Evolutionary conservation across 2,329 filamentous ascomycete genomes (phyloP).

Genomic region (Periconia macrospinosa): DNA sequence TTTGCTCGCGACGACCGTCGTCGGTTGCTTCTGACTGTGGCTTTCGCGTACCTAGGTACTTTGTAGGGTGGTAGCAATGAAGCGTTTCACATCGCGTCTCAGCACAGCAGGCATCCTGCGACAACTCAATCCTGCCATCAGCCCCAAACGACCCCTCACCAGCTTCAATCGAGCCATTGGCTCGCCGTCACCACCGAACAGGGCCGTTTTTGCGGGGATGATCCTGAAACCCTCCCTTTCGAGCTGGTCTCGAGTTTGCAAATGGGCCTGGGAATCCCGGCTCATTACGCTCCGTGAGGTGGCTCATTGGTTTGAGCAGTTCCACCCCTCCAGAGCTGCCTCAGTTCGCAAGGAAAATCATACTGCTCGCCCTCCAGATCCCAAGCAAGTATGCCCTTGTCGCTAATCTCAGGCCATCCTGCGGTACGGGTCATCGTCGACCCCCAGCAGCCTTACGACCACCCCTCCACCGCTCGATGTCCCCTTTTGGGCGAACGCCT

Average conservation of each 20-base stretch:
- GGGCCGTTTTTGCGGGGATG: slow-evolving; percentile 12
- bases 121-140: background rate
- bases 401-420: slow-evolving; percentile 11
- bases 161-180: slow-evolving; percentile 9
- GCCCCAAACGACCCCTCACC: slow-evolving; percentile 7
- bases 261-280: slow-evolving; percentile 15
- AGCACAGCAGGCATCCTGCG: slow-evolving; percentile 7
- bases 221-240: slow-evolving; percentile 20
- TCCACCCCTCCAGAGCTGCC: slow-evolving; percentile 19
- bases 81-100: slow-evolving; percentile 3
- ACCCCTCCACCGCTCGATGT: slow-evolving; percentile 32
- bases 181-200: slow-evolving; percentile 3
- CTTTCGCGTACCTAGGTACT: too few relatives aligned
- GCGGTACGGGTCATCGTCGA: slow-evolving; percentile 12
- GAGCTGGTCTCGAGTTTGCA: slow-evolving; percentile 25
- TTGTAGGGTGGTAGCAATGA: background rate
- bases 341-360: slow-evolving; percentile 34
- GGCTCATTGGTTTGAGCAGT: slow-evolving; percentile 15
- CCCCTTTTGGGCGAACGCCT: slow-evolving; percentile 44
- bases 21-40: background rate
- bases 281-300: slow-evolving; percentile 16
- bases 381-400: slow-evolving; percentile 15
- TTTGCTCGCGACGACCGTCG: background rate
- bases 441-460: slow-evolving; percentile 39
- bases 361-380: slow-evolving; percentile 26